phyloP scores from a whole-genome alignment of 2,329 filamentous ascomycete genomes.

The Diaporthe sp. region DNA sequence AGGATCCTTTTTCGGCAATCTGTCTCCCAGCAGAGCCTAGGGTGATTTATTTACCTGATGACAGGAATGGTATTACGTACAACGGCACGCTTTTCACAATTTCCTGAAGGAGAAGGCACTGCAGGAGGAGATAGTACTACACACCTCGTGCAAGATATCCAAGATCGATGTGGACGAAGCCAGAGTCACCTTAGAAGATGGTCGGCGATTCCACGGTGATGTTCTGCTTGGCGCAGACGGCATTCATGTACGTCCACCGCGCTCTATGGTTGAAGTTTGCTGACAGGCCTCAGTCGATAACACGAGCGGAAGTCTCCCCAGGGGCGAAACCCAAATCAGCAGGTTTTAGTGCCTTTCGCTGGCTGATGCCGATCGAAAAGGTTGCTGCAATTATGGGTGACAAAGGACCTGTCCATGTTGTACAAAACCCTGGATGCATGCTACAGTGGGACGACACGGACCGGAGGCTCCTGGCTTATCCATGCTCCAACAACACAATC shows the following conservation, averaged over 20 bases:
- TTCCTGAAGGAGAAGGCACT: background rate
- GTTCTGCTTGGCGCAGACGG: slow-evolving; percentile 26
- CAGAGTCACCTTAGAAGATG: slow-evolving; percentile 22
- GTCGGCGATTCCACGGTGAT: slow-evolving; percentile 3
- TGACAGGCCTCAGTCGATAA: background rate
- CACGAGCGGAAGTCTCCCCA: background rate
- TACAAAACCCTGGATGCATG: background rate
- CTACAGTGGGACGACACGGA: slow-evolving; percentile 2
- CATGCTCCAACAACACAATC: slow-evolving; percentile 15
- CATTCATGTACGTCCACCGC: background rate
- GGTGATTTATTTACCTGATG: background rate
- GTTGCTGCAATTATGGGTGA: background rate
- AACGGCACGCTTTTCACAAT: slow-evolving; percentile 6
- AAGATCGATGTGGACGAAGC: background rate
- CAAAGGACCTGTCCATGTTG: slow-evolving; percentile 4
- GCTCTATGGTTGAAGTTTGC: background rate
- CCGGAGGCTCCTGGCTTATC: slow-evolving; percentile 1
- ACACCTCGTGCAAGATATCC: slow-evolving; percentile 11
- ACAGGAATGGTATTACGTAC: slow-evolving; percentile 18
- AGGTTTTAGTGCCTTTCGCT: slow-evolving; percentile 7
- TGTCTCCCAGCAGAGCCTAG: background rate
- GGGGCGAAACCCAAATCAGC: background rate
- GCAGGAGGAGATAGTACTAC: background rate
- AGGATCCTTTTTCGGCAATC: background rate
- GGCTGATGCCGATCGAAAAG: background rate